These are phyloP conservation scores for Rhipidocladum racemiflorum DNA, from an alignment of 176 grass and related monocot species.

Conservation along the genomic window DNA sequence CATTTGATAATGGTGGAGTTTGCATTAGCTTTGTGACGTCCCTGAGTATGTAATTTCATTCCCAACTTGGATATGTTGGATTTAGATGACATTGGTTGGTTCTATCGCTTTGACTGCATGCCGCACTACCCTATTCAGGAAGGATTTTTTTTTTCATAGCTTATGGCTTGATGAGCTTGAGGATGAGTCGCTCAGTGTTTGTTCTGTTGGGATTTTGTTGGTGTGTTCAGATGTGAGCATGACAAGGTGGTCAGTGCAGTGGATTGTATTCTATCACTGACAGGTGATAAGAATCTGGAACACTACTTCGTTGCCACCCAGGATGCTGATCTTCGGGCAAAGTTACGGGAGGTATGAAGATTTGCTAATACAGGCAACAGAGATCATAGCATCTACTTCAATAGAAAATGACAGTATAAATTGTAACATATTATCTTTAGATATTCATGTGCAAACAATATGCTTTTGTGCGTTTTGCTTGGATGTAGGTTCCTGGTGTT, in stretches of 20 bases:
- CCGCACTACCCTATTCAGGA: background rate
- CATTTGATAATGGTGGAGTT: no score
- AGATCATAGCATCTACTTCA: background rate
- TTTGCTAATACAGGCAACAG: background rate
- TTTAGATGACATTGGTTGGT: no score
- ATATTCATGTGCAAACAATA: background rate
- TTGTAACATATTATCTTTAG: background rate
- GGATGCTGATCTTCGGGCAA: conserved; percentile 57
- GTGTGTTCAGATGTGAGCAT: conserved; percentile 65
- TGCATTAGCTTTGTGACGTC: no score
- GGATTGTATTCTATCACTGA: conserved; percentile 57
- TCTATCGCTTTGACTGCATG: background rate
- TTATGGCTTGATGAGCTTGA: background rate
- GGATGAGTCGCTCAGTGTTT: background rate
- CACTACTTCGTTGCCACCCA: conserved; percentile 80
- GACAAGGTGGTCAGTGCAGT: conserved; percentile 64
- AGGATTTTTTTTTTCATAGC: background rate
- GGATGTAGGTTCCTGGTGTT: conserved; percentile 64
- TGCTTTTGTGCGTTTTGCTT: background rate
- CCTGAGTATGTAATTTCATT: no score
- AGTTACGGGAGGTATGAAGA: conserved; percentile 51
- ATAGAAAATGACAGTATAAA: background rate
- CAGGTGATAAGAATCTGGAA: conserved; percentile 61
- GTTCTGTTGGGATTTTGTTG: background rate
- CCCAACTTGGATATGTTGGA: no score